Percentiles rank a stretch among this genome's conserved stretches.
Evolutionary conservation across 257 asterid genomes (phyloP).

Genomic region (Solanum sejunctum): DNA sequence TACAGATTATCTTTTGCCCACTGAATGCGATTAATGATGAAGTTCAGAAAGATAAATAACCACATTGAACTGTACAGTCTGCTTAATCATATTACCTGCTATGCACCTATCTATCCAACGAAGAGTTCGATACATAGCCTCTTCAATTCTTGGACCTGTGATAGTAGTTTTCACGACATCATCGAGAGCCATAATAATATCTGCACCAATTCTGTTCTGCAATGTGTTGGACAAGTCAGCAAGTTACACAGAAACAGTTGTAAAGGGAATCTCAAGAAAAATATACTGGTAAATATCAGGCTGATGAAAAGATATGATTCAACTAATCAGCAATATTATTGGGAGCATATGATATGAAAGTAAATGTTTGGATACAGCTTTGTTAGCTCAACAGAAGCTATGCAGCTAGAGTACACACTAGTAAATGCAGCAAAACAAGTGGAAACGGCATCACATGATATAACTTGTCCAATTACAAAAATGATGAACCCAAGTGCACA

Average conservation of each 20-base stretch:
- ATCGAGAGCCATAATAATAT: constrained; percentile 98
- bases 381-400: not conserved
- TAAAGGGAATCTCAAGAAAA: not conserved
- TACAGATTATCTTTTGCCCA: not conserved
- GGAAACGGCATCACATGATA: not conserved
- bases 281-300: not conserved
- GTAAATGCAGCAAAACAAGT: not conserved
- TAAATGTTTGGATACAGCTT: not conserved
- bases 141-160: constrained; percentile 93
- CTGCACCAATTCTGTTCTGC: constrained; percentile 98
- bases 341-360: not conserved
- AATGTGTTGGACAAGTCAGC: constrained; percentile 12
- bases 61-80: not conserved
- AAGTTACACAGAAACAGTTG: not conserved
- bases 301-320: not conserved
- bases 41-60: not conserved
- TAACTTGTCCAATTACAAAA: not conserved
- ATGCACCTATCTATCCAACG: constrained; percentile 99
- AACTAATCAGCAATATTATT: not conserved
- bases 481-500: not conserved
- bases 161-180: constrained; percentile 95
- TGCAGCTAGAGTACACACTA: not conserved
- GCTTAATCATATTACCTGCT: constrained; percentile 39
- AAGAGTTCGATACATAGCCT: constrained; percentile 96
- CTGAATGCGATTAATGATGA: not conserved